phyloP scores from a whole-genome alignment of 768 basidiomycete genomes.

The Russula vinacea region DNA sequence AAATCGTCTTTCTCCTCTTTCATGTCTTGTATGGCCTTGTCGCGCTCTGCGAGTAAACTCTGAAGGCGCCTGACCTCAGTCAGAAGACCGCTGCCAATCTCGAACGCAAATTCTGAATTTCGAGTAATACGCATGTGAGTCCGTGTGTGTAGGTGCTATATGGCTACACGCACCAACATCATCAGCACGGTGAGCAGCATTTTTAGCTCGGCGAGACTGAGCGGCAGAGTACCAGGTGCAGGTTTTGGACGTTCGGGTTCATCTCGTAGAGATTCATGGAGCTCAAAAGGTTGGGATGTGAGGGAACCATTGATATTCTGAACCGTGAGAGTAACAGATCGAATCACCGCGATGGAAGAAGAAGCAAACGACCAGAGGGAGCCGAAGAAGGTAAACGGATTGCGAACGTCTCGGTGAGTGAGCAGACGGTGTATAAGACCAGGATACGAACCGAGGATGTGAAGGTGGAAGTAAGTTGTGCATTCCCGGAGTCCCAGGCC shows the following conservation, averaged over 20 bases:
- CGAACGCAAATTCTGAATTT: constrained; percentile 87
- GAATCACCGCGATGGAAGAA: constrained; percentile 21
- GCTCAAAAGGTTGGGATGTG: constrained; percentile 15
- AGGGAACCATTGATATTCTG: constrained; percentile 37
- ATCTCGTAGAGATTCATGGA: constrained; percentile 53
- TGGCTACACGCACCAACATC: constrained; percentile 66
- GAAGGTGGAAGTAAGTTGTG: constrained; percentile 67
- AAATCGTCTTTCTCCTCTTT: constrained; percentile 90
- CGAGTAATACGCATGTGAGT: constrained; percentile 8
- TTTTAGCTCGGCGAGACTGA: constrained; percentile 85
- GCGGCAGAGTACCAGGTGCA: constrained; percentile 66
- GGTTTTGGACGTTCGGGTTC: constrained; percentile 61
- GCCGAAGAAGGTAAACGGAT: constrained; percentile 27
- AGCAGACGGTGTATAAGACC: constrained; percentile 1
- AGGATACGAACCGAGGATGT: constrained; percentile 54
- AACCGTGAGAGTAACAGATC: constrained; percentile 8
- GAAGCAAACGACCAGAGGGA: constrained; percentile 19
- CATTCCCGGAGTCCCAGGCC: constrained; percentile 77
- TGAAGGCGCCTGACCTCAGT: constrained; percentile 91
- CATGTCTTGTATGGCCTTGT: constrained; percentile 88
- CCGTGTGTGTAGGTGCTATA: background rate
- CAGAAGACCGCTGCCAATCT: constrained; percentile 90
- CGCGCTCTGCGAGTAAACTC: constrained; percentile 84
- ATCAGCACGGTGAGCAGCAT: constrained; percentile 84
- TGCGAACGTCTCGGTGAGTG: constrained; percentile 10